These are phyloP conservation scores for Chlamydomonas schloesseri DNA, from an alignment of 139 green algal species.

Conservation along the genomic window DNA sequence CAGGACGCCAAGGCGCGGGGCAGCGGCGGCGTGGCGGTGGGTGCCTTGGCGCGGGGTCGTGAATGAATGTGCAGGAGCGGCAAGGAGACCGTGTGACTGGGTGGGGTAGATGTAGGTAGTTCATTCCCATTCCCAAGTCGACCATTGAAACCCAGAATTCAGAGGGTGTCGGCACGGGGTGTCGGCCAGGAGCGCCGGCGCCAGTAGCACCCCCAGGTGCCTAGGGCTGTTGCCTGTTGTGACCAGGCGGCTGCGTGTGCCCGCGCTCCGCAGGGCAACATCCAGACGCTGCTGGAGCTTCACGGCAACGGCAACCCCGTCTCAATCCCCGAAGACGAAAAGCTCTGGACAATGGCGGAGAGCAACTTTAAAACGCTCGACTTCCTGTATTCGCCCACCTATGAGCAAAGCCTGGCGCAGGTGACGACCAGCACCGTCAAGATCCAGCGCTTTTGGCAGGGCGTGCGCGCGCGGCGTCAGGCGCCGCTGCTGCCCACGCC, in stretches of 20 bases:
- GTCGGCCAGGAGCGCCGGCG: too few species aligned
- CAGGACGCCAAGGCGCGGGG: neutral
- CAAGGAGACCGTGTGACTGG: too few species aligned
- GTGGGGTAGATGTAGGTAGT: too few species aligned
- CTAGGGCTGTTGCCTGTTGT: too few species aligned
- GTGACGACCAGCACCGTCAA: neutral
- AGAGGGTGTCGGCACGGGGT: too few species aligned
- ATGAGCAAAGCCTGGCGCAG: slow-evolving; percentile 45
- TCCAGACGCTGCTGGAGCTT: slow-evolving; percentile 44
- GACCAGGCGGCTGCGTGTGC: too few species aligned
- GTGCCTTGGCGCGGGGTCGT: neutral
- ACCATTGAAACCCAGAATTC: too few species aligned
- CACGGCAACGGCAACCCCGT: slow-evolving; percentile 49
- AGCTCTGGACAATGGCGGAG: slow-evolving; percentile 65
- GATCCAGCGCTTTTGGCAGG: slow-evolving; percentile 28
- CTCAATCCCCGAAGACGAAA: slow-evolving; percentile 52
- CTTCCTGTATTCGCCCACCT: slow-evolving; percentile 50
- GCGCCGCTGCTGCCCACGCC: neutral
- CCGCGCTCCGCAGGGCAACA: neutral
- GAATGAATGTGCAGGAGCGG: too few species aligned
- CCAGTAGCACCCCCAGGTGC: too few species aligned
- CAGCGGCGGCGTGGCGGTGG: neutral
- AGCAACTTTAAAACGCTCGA: slow-evolving; percentile 47
- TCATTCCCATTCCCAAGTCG: too few species aligned
- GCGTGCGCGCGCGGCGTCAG: neutral